Percentiles rank a stretch among this genome's conserved stretches.
Conservation (phyloP, 306 rosid species). For the Sechiopsis laciniata region DNA sequence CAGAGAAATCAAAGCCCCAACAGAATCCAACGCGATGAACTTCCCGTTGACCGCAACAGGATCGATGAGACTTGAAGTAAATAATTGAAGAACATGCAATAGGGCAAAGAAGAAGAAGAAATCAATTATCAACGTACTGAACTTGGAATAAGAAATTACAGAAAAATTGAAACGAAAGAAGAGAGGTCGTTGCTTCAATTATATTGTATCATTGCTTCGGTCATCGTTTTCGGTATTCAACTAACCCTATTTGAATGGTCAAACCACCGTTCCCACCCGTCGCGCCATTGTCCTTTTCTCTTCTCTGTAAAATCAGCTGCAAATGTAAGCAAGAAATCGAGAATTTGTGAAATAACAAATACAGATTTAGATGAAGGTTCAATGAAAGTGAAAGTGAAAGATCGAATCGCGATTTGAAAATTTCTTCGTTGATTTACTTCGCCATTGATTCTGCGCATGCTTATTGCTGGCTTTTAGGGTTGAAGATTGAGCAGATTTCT, state of each 20-base stretch:
- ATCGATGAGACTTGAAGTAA: neutral
- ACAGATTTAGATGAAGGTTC: constrained; percentile 65
- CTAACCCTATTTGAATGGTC: too few species aligned
- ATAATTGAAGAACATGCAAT: too few species aligned
- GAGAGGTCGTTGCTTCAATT: too few species aligned
- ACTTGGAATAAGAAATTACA: too few species aligned
- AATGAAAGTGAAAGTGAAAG: constrained; percentile 22
- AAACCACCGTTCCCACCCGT: too few species aligned
- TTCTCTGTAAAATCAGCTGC: constrained; percentile 45
- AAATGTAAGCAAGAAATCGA: constrained; percentile 67
- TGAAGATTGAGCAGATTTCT: neutral
- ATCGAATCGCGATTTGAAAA: constrained; percentile 22
- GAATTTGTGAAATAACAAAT: constrained; percentile 83
- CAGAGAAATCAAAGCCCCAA: neutral
- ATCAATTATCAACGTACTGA: too few species aligned
- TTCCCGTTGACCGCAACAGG: constrained; percentile 9
- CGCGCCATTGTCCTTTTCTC: too few species aligned
- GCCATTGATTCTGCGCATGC: neutral
- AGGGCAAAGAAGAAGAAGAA: too few species aligned
- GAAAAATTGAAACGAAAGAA: too few species aligned
- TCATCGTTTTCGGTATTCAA: too few species aligned
- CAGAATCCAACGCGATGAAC: neutral
- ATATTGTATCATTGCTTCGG: too few species aligned
- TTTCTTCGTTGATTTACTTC: constrained; percentile 34
- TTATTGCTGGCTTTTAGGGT: neutral